phyloP scores from a whole-genome alignment of 352 stramenopile species.

The Phytophthora uliginosa region DNA sequence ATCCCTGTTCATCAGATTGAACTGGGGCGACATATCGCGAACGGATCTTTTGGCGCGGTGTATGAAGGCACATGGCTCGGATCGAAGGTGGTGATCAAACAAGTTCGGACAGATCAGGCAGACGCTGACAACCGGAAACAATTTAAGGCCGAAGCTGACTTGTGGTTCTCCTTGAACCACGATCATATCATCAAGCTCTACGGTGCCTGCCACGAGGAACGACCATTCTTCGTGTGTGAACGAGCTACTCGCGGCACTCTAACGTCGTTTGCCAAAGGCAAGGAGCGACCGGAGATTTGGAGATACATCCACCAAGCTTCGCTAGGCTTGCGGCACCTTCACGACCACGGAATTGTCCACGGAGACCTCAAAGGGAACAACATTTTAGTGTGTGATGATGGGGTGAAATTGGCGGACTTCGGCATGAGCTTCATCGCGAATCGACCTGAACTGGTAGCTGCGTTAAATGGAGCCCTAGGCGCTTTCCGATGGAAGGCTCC shows the following conservation, averaged over 20 bases:
- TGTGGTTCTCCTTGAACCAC: constrained; percentile 17
- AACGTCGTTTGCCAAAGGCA: not conserved
- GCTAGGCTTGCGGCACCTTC: constrained; percentile 5
- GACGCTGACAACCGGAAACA: not conserved
- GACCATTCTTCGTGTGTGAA: constrained; percentile 17
- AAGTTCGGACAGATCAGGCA: not conserved
- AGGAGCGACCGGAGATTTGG: not conserved
- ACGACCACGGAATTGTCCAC: constrained; percentile 3
- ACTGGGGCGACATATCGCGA: not conserved
- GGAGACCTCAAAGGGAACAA: constrained; percentile 12
- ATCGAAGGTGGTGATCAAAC: not conserved
- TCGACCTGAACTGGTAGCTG: not conserved
- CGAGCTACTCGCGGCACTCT: not conserved
- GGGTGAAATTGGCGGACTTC: constrained; percentile 5
- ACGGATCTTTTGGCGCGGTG: not conserved
- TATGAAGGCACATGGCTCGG: not conserved
- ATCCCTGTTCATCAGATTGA: not conserved
- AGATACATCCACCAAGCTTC: not conserved
- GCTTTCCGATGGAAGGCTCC: constrained; percentile 15
- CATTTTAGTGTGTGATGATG: constrained; percentile 3
- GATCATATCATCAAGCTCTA: constrained; percentile 10
- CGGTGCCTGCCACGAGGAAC: constrained; percentile 5
- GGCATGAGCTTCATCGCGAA: not conserved
- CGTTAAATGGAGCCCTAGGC: not conserved
- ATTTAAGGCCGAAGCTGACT: not conserved